Percentiles rank a stretch among this genome's conserved stretches.
phyloP scores from a whole-genome alignment of 2,329 filamentous ascomycete species.

The Taxawa tesnikishii region DNA sequence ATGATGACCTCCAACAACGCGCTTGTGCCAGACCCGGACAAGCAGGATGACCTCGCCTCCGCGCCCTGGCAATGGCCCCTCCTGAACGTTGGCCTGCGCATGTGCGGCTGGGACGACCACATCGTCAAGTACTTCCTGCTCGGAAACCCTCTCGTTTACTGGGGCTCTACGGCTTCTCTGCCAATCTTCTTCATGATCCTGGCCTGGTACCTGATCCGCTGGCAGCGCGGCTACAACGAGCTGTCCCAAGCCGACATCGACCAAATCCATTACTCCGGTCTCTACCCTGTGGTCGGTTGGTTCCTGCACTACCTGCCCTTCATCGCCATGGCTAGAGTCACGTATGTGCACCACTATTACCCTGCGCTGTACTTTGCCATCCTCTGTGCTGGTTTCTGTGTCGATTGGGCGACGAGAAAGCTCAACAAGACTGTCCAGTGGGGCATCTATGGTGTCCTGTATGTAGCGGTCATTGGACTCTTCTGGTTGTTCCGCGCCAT shows the following conservation, averaged over 20 bases:
- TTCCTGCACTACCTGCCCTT: slow-evolving; percentile 94
- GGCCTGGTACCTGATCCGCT: slow-evolving; percentile 78
- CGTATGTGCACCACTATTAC: slow-evolving; percentile 99
- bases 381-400: slow-evolving; percentile 72
- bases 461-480: slow-evolving; percentile 61
- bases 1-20: slow-evolving; percentile 99
- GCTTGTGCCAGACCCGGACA: slow-evolving; percentile 91
- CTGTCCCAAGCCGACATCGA: slow-evolving; percentile 72
- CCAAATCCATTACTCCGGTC: slow-evolving; percentile 82
- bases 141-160: slow-evolving; percentile 92
- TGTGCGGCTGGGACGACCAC: slow-evolving; percentile 96
- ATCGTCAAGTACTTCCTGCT: slow-evolving; percentile 98
- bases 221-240: slow-evolving; percentile 89
- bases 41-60: slow-evolving; percentile 95
- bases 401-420: slow-evolving; percentile 69
- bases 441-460: slow-evolving; percentile 61
- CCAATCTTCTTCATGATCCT: slow-evolving; percentile 60
- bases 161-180: slow-evolving; percentile 75
- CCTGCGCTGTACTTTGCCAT: slow-evolving; percentile 97
- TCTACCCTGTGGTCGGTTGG: slow-evolving; percentile 91
- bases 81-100: slow-evolving; percentile 85
- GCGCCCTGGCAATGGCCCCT: slow-evolving; percentile 98
- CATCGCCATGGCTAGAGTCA: slow-evolving; percentile 94
- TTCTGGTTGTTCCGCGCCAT: slow-evolving; percentile 89
- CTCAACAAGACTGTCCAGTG: slow-evolving; percentile 52